Percentiles rank a stretch among this genome's conserved stretches.
phyloP scores from a whole-genome alignment of 306 rosid species.

The Citrullus colocynthis region DNA sequence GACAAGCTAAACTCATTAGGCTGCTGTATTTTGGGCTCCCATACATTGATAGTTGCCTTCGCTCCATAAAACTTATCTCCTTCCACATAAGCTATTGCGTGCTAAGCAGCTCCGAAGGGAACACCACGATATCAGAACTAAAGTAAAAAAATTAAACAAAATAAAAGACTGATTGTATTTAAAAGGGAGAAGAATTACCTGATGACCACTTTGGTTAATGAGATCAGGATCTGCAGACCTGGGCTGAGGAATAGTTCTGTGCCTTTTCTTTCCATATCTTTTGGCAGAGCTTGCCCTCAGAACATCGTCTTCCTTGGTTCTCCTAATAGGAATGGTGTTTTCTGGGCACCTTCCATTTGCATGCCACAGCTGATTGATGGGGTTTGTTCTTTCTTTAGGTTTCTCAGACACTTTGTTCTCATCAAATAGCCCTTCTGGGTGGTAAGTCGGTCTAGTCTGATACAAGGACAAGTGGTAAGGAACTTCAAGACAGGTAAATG shows the following conservation, averaged over 20 bases:
- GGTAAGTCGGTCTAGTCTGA: conserved; percentile 81
- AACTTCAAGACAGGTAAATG: neutral
- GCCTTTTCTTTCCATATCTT: conserved; percentile 89
- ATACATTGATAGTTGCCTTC: conserved; percentile 91
- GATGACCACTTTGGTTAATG: conserved; percentile 90
- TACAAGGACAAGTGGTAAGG: neutral
- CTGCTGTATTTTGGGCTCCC: conserved; percentile 95
- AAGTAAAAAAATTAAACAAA: neutral
- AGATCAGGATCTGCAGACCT: conserved; percentile 95
- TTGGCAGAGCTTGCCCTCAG: conserved; percentile 76
- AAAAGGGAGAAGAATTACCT: conserved; percentile 31
- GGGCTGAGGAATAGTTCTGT: conserved; percentile 26
- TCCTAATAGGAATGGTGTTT: conserved; percentile 77
- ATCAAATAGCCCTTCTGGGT: conserved; percentile 74
- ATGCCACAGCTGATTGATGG: conserved; percentile 77
- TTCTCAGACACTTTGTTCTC: conserved; percentile 50
- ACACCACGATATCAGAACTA: neutral
- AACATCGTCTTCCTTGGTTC: conserved; percentile 88
- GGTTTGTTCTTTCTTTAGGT: conserved; percentile 26
- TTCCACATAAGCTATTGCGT: conserved; percentile 93
- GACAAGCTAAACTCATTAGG: conserved; percentile 95
- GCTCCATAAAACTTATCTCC: conserved; percentile 95
- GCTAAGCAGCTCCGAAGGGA: conserved; percentile 35
- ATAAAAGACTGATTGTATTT: neutral
- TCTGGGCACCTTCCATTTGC: conserved; percentile 67